Percentiles rank a stretch among this genome's conserved stretches.
Evolutionary conservation across 805 yeast species (phyloP).

Genomic region (Maudiozyma bulderi): DNA sequence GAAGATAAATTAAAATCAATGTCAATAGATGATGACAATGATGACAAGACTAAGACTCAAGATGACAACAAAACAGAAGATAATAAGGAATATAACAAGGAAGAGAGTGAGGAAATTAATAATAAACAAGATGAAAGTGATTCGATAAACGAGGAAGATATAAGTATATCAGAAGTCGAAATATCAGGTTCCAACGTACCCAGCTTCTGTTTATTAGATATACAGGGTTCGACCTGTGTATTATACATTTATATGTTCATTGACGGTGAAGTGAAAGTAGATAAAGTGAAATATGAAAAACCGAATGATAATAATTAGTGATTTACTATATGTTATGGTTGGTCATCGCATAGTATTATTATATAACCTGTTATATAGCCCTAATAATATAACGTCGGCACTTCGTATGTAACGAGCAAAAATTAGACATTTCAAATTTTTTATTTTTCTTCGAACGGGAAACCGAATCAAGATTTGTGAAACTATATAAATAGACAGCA

Average conservation of each 20-base stretch:
- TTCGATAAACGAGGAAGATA: constrained; percentile 12
- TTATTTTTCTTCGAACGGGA: not conserved
- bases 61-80: constrained; percentile 1
- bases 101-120: constrained; percentile 1
- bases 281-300: constrained; percentile 65
- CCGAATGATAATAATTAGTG: constrained; percentile 9
- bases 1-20: not conserved
- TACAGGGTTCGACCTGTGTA: constrained; percentile 70
- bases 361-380: not conserved
- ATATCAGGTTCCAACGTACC: constrained; percentile 44
- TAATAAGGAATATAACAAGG: constrained; percentile 2
- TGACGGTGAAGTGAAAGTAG: constrained; percentile 81
- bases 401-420: not conserved
- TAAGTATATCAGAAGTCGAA: constrained; percentile 16
- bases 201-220: constrained; percentile 80
- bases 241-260: constrained; percentile 76
- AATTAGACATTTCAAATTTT: not conserved
- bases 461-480: not conserved
- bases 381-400: not conserved
- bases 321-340: not conserved
- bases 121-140: constrained; percentile 1
- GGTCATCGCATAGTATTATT: not conserved
- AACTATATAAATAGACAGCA: constrained; percentile 1
- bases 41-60: not conserved
- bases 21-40: not conserved